A percentile compares a stretch with the other conserved stretches of the same genome.
Conservation (phyloP, 208 protist genomes). For the Leptomonas seymouri region DNA sequence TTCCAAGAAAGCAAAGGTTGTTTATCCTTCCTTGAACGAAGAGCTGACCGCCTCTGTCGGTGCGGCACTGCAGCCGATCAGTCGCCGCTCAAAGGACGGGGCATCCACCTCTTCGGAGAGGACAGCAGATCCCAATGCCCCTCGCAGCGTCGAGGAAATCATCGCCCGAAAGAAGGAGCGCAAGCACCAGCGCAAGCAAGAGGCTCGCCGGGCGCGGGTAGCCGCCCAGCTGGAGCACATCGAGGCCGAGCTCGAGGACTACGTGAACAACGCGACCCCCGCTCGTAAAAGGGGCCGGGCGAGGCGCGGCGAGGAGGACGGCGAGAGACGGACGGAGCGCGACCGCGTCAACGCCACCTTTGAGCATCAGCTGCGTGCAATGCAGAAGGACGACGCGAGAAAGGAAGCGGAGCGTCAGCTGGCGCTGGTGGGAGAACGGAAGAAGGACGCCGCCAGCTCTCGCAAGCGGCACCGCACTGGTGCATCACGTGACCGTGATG, state of each 20-base stretch:
- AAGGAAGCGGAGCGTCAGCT: slow-evolving; percentile 16
- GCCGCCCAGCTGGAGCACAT: slow-evolving; percentile 37
- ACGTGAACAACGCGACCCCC: slow-evolving; percentile 37
- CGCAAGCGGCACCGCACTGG: slow-evolving; percentile 20
- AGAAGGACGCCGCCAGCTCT: neutral
- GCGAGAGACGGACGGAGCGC: slow-evolving; percentile 2
- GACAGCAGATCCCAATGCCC: neutral
- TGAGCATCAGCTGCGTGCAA: slow-evolving; percentile 39
- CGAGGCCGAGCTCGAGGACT: slow-evolving; percentile 50
- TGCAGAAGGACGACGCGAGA: slow-evolving; percentile 32
- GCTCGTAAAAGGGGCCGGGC: slow-evolving; percentile 14
- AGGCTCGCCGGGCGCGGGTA: slow-evolving; percentile 55
- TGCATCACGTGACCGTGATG: neutral
- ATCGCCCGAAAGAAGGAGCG: slow-evolving; percentile 85
- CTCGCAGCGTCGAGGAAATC: slow-evolving; percentile 49
- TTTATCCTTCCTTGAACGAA: slow-evolving; percentile 40
- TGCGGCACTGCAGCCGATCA: slow-evolving; percentile 12
- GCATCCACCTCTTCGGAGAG: too few relatives aligned
- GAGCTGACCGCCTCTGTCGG: slow-evolving; percentile 38
- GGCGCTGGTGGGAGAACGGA: neutral
- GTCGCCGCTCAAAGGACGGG: neutral
- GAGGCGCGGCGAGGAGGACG: slow-evolving; percentile 29
- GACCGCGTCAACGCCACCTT: slow-evolving; percentile 43
- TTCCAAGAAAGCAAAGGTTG: slow-evolving; percentile 13
- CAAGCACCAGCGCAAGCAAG: slow-evolving; percentile 74